Conservation (phyloP, 2,329 filamentous ascomycete genomes). For the Diaporthe vaccinii region DNA sequence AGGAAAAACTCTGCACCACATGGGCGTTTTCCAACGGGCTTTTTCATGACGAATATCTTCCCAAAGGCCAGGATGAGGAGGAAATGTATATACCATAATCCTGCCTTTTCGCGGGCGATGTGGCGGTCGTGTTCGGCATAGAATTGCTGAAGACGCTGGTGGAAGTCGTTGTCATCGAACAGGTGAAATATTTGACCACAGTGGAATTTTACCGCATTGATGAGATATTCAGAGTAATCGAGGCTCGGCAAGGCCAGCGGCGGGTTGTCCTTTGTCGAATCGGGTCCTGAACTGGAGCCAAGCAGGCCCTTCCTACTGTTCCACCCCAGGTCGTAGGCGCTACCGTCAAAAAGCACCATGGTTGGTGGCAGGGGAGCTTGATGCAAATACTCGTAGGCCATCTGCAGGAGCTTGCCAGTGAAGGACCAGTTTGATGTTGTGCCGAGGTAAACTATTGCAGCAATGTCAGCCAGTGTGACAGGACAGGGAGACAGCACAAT, state of each 20-base stretch:
- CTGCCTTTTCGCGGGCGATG: slow-evolving; percentile 40
- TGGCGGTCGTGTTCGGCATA: slow-evolving; percentile 44
- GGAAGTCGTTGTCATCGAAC: slow-evolving; percentile 67
- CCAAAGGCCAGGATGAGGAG: slow-evolving; percentile 67
- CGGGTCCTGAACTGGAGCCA: not conserved
- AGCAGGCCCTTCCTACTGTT: slow-evolving; percentile 53
- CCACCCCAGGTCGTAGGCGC: slow-evolving; percentile 66
- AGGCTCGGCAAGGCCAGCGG: slow-evolving; percentile 57
- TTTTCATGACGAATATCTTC: slow-evolving; percentile 63
- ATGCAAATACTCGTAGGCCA: slow-evolving; percentile 62
- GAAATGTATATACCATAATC: slow-evolving; percentile 67
- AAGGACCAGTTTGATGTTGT: slow-evolving; percentile 71
- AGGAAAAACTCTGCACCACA: slow-evolving; percentile 62
- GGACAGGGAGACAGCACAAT: too few relatives aligned
- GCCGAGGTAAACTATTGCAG: slow-evolving; percentile 61
- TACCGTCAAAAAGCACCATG: slow-evolving; percentile 63
- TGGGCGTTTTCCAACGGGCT: slow-evolving; percentile 53
- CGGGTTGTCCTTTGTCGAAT: not conserved
- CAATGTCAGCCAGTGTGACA: not conserved
- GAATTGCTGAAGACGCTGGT: slow-evolving; percentile 50
- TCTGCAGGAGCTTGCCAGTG: slow-evolving; percentile 61
- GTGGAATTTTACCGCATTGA: slow-evolving; percentile 70
- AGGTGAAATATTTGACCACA: slow-evolving; percentile 67
- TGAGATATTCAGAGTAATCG: slow-evolving; percentile 65
- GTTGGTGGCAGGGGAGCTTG: slow-evolving; percentile 57